Conservation (phyloP, 2,329 filamentous ascomycete species). For the Fusarium brevicatenulatum region DNA sequence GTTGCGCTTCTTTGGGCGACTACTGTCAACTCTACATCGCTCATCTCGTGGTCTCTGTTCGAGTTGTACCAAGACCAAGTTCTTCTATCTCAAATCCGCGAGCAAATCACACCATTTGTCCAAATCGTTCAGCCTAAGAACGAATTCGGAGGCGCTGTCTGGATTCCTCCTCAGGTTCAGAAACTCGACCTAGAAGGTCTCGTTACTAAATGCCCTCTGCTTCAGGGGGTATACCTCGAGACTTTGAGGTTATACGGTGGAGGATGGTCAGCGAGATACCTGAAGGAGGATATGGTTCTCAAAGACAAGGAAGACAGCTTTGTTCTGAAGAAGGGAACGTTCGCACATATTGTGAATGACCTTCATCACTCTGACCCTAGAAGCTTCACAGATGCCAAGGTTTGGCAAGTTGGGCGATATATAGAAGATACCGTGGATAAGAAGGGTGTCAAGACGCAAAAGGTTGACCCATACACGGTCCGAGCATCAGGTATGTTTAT, state of each 20-base stretch:
- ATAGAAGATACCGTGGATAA: constrained; percentile 42
- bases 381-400: constrained; percentile 47
- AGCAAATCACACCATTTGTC: constrained; percentile 51
- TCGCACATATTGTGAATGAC: constrained; percentile 48
- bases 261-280: constrained; percentile 45
- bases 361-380: constrained; percentile 50
- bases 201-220: constrained; percentile 49
- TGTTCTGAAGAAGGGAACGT: constrained; percentile 49
- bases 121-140: constrained; percentile 48
- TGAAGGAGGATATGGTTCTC: constrained; percentile 49
- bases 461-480: constrained; percentile 43
- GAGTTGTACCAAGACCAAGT: constrained; percentile 53
- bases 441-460: constrained; percentile 36
- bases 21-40: constrained; percentile 51
- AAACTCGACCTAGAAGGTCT: constrained; percentile 51
- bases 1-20: constrained; percentile 52
- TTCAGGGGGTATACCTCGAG: constrained; percentile 54
- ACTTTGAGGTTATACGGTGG: constrained; percentile 53
- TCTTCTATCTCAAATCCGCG: constrained; percentile 51
- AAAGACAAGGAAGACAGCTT: constrained; percentile 43
- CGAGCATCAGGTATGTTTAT: constrained; percentile 47
- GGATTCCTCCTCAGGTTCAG: constrained; percentile 49
- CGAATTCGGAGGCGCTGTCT: constrained; percentile 51
- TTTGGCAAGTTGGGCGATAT: constrained; percentile 51
- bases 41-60: constrained; percentile 55